Percentiles rank a stretch among this genome's conserved stretches.
These are phyloP conservation scores for Chiua sp. DNA, from an alignment of 1,284 basidiomycete species.

Conservation along the genomic window DNA sequence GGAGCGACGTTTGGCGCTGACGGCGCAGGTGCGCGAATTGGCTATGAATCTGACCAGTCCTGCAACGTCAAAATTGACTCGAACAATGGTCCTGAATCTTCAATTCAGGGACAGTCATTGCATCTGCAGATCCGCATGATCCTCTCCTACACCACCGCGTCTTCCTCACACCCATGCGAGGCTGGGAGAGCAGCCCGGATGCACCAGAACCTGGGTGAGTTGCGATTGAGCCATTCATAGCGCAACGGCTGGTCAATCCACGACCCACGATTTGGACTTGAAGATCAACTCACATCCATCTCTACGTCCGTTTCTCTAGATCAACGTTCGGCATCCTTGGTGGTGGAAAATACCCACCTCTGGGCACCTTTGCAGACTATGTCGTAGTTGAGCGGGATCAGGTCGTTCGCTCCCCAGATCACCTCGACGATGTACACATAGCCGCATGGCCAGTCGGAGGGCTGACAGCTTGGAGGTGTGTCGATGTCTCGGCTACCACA, in stretches of 20 bases:
- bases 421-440: constrained; percentile 72
- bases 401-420: constrained; percentile 68
- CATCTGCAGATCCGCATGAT: constrained; percentile 57
- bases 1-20: constrained; percentile 75
- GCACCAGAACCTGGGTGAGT: constrained; percentile 55
- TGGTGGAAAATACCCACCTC: constrained; percentile 51
- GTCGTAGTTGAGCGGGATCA: constrained; percentile 74
- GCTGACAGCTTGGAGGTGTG: constrained; percentile 83
- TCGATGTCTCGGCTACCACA: not conserved
- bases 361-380: constrained; percentile 83
- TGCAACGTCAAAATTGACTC: no score
- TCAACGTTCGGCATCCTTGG: constrained; percentile 66
- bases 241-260: not conserved
- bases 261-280: no score
- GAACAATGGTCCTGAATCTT: no score
- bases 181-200: constrained; percentile 71
- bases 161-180: constrained; percentile 77
- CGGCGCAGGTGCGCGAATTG: constrained; percentile 60
- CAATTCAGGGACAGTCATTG: constrained; percentile 62
- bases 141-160: constrained; percentile 67
- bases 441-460: constrained; percentile 81
- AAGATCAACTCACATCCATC: not conserved
- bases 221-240: not conserved
- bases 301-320: constrained; percentile 12
- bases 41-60: no score